phyloP scores from a whole-genome alignment of 305 asterid genomes.

The Striga hermonthica region DNA sequence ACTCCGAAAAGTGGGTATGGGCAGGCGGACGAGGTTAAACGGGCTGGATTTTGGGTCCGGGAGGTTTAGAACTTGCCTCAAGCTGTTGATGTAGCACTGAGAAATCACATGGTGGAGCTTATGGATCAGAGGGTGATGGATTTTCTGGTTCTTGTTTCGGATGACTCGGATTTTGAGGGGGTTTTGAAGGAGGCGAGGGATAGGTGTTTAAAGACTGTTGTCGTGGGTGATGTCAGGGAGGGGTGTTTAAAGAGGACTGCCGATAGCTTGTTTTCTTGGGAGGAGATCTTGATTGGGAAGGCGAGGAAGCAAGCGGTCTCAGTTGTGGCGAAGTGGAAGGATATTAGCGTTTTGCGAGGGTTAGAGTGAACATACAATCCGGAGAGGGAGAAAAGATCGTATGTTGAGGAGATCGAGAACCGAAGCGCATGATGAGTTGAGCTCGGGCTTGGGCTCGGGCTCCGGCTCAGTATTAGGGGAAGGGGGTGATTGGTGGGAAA shows the following conservation, averaged over 20 bases:
- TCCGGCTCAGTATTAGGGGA: no score
- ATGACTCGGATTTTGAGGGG: constrained; percentile 71
- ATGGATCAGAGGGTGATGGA: constrained; percentile 63
- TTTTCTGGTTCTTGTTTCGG: constrained; percentile 78
- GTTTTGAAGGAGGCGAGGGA: constrained; percentile 66
- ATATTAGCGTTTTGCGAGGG: constrained; percentile 54
- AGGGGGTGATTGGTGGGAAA: no score
- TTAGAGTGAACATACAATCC: constrained; percentile 81
- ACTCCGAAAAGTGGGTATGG: constrained; percentile 73
- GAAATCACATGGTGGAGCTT: constrained; percentile 65
- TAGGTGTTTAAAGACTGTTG: constrained; percentile 80
- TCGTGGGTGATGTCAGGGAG: constrained; percentile 63
- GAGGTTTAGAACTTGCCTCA: constrained; percentile 66
- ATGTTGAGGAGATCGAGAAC: constrained; percentile 40
- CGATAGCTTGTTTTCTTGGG: constrained; percentile 83
- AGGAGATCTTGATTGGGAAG: constrained; percentile 75
- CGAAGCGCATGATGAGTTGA: no score
- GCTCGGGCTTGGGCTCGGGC: no score
- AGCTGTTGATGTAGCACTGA: constrained; percentile 70
- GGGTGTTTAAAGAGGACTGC: constrained; percentile 66
- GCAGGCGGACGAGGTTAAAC: constrained; percentile 68
- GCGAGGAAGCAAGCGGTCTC: constrained; percentile 71
- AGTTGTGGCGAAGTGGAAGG: constrained; percentile 79
- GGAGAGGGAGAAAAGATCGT: constrained; percentile 38
- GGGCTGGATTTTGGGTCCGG: constrained; percentile 82